phyloP scores from a whole-genome alignment of 1,284 basidiomycete species.

The Wolfiporia cocos region DNA sequence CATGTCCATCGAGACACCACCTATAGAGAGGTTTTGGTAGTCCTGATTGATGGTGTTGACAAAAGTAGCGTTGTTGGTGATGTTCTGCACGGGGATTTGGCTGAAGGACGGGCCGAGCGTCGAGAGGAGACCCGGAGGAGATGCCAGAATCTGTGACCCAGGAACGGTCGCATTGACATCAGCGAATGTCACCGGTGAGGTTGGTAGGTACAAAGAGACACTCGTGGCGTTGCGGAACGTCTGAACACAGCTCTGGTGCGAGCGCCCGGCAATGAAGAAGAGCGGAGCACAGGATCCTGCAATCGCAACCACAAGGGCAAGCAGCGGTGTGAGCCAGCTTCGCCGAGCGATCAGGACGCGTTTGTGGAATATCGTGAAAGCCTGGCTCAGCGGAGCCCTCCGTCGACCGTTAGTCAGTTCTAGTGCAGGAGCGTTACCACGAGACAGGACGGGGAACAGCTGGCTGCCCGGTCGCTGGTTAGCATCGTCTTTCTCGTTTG shows the following conservation, averaged over 20 bases:
- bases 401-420: conserved; percentile 43
- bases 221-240: conserved; percentile 28
- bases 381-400: conserved; percentile 49
- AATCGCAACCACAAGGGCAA: conserved; percentile 57
- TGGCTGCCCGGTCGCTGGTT: conserved; percentile 13
- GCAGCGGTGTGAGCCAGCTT: conserved; percentile 61
- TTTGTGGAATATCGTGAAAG: conserved; percentile 69
- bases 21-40: conserved; percentile 44
- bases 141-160: conserved; percentile 28
- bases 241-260: conserved; percentile 41
- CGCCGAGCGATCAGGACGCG: conserved; percentile 58
- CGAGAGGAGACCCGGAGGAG: conserved; percentile 40
- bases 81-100: conserved; percentile 29
- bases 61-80: conserved; percentile 50
- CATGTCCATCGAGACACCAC: conserved; percentile 55
- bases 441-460: conserved; percentile 11
- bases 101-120: conserved; percentile 33
- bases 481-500: conserved; percentile 10
- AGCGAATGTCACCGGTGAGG: conserved; percentile 29
- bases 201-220: conserved; percentile 43
- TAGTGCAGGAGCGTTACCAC: conserved; percentile 18
- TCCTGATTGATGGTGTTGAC: conserved; percentile 40
- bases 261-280: conserved; percentile 49
- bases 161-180: conserved; percentile 12
- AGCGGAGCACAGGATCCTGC: conserved; percentile 61